These are phyloP conservation scores for Suillus subluteus DNA, from an alignment of 768 basidiomycete genomes.

Conservation along the genomic window DNA sequence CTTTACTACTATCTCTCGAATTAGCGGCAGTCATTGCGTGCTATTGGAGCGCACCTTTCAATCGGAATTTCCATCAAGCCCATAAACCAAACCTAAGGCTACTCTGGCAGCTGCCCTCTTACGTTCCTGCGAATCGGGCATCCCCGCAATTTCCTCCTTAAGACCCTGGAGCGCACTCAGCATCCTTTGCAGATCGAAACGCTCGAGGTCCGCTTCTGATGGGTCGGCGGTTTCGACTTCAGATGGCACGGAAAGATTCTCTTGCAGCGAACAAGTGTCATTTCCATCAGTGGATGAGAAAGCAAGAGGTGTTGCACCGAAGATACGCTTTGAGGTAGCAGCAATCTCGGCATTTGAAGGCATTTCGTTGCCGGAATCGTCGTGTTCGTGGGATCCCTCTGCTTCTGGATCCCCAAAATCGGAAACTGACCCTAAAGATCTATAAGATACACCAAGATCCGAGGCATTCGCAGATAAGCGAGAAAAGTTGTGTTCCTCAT, in stretches of 20 bases:
- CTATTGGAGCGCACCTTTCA: not conserved
- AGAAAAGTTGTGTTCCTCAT: conserved; percentile 25
- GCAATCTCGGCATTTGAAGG: conserved; percentile 54
- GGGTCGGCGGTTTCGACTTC: conserved; percentile 29
- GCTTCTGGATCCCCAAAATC: conserved; percentile 55
- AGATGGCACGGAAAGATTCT: not conserved
- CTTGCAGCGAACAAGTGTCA: conserved; percentile 1
- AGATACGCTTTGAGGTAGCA: conserved; percentile 53
- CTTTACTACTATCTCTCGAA: not conserved
- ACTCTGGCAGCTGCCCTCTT: conserved; percentile 71
- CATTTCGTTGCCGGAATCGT: conserved; percentile 35
- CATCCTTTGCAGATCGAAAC: conserved; percentile 67
- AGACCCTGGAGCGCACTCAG: conserved; percentile 65
- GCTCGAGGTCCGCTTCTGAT: conserved; percentile 42
- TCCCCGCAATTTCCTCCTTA: conserved; percentile 74
- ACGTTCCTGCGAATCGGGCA: conserved; percentile 64
- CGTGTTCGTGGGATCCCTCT: conserved; percentile 24
- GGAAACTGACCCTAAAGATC: conserved; percentile 59
- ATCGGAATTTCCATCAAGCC: conserved; percentile 37
- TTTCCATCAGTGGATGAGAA: conserved; percentile 23
- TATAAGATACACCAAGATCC: conserved; percentile 41
- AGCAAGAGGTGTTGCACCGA: conserved; percentile 38
- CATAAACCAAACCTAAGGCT: conserved; percentile 75
- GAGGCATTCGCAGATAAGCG: conserved; percentile 20
- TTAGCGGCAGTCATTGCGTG: not conserved